phyloP scores from a whole-genome alignment of 2,329 filamentous ascomycete species.

The Diaporthe capsici region DNA sequence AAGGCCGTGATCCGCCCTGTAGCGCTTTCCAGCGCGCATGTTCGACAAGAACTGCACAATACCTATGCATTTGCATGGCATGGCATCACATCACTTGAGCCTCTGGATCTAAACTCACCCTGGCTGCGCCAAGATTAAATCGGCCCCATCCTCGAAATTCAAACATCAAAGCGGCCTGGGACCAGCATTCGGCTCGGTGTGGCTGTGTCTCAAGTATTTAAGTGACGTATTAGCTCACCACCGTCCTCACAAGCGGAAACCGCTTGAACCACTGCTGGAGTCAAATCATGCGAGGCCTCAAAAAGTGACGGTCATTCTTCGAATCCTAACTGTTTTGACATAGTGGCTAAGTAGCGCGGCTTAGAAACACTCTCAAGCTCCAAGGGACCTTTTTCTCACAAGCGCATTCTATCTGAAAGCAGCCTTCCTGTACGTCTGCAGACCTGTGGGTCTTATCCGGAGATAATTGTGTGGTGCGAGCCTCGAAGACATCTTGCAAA shows the following conservation, averaged over 20 bases:
- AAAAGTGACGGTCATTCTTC: background rate
- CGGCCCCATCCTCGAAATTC: slow-evolving; percentile 25
- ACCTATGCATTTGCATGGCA: slow-evolving; percentile 18
- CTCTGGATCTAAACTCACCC: background rate
- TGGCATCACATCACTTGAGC: slow-evolving; percentile 21
- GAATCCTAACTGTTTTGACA: background rate
- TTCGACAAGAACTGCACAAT: slow-evolving; percentile 8
- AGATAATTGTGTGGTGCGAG: too few relatives aligned
- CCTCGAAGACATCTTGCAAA: background rate
- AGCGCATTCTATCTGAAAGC: too few relatives aligned
- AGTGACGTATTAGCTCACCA: slow-evolving; percentile 9
- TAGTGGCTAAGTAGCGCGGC: background rate
- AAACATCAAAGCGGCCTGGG: slow-evolving; percentile 31
- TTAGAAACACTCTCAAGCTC: background rate
- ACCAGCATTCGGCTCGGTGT: slow-evolving; percentile 24
- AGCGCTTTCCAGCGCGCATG: background rate
- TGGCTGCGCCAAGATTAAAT: slow-evolving; percentile 16
- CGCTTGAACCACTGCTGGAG: too few relatives aligned
- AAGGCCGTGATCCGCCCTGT: background rate
- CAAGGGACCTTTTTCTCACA: too few relatives aligned
- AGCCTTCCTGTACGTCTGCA: background rate
- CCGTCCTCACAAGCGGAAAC: background rate
- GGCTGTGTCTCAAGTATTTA: slow-evolving; percentile 11
- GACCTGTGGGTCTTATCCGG: background rate
- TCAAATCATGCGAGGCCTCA: background rate